Conservation (phyloP, 805 yeast genomes). For the Spathaspora girioi region DNA sequence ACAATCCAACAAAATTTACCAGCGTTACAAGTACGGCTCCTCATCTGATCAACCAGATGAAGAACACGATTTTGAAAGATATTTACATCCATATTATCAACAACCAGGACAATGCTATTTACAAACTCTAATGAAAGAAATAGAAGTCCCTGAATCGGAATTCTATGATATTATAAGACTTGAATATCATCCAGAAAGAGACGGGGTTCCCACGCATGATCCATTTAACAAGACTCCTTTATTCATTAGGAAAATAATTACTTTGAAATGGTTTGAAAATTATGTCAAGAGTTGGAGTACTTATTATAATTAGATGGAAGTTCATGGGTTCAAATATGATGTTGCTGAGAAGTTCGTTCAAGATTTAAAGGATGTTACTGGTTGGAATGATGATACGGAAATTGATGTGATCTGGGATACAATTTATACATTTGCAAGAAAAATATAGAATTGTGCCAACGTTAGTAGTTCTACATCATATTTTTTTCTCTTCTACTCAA, state of each 20-base stretch:
- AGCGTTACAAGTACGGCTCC: constrained; percentile 45
- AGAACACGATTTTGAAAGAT: constrained; percentile 29
- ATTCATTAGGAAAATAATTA: constrained; percentile 9
- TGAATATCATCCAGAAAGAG: constrained; percentile 20
- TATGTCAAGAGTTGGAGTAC: constrained; percentile 38
- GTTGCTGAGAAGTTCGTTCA: constrained; percentile 46
- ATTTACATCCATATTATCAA: constrained; percentile 47
- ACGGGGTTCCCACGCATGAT: constrained; percentile 1
- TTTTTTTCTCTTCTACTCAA: too few species aligned
- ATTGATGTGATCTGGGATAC: constrained; percentile 55
- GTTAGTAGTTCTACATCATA: too few species aligned
- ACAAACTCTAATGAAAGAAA: constrained; percentile 32
- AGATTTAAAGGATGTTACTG: constrained; percentile 40
- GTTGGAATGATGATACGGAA: constrained; percentile 43
- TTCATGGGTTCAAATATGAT: constrained; percentile 34
- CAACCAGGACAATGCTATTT: constrained; percentile 44
- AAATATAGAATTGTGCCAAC: constrained; percentile 7
- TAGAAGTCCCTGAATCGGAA: constrained; percentile 28
- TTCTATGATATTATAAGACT: constrained; percentile 21
- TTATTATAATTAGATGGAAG: constrained; percentile 34
- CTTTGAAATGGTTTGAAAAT: constrained; percentile 17
- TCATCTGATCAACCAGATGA: constrained; percentile 9
- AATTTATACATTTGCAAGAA: constrained; percentile 46
- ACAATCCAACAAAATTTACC: constrained; percentile 51
- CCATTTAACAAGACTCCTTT: constrained; percentile 2